A percentile compares a stretch with the other conserved stretches of the same genome.
phyloP scores from a whole-genome alignment of 2,329 filamentous ascomycete species.

The Leptosphaerulina australis region DNA sequence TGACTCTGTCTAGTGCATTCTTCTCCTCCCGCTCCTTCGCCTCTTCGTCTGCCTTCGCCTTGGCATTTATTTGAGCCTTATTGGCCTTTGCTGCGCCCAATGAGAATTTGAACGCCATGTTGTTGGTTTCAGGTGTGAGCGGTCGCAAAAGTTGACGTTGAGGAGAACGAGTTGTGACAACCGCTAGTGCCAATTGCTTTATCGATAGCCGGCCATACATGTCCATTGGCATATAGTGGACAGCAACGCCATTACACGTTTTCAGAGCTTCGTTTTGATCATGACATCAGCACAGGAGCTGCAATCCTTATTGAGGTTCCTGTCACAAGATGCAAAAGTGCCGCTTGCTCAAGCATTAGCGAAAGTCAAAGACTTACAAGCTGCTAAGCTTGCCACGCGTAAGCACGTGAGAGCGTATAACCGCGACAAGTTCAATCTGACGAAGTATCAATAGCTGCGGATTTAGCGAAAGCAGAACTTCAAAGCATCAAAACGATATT shows the following conservation, averaged over 20 bases:
- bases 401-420: slow-evolving; percentile 41
- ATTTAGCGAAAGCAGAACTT: slow-evolving; percentile 57
- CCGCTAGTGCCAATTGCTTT: slow-evolving; percentile 16
- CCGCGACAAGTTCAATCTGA: slow-evolving; percentile 16
- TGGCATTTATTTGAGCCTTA: slow-evolving; percentile 35
- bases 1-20: slow-evolving; percentile 38
- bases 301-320: slow-evolving; percentile 61
- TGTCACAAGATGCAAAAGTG: slow-evolving; percentile 63
- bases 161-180: slow-evolving; percentile 11
- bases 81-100: slow-evolving; percentile 31
- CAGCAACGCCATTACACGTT: neutral
- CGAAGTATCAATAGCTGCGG: slow-evolving; percentile 48
- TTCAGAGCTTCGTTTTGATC: neutral
- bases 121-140: slow-evolving; percentile 9
- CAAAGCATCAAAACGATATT: slow-evolving; percentile 53
- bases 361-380: slow-evolving; percentile 62
- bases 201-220: slow-evolving; percentile 23
- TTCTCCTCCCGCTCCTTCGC: slow-evolving; percentile 41
- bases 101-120: slow-evolving; percentile 42
- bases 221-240: neutral
- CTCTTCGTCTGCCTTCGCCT: slow-evolving; percentile 40
- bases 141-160: slow-evolving; percentile 18
- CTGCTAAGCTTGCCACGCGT: slow-evolving; percentile 58
- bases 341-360: slow-evolving; percentile 61
- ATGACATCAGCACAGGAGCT: slow-evolving; percentile 49